Evolutionary conservation across 2,329 filamentous ascomycete genomes (phyloP).

Genomic region (Aureobasidium sp.): DNA sequence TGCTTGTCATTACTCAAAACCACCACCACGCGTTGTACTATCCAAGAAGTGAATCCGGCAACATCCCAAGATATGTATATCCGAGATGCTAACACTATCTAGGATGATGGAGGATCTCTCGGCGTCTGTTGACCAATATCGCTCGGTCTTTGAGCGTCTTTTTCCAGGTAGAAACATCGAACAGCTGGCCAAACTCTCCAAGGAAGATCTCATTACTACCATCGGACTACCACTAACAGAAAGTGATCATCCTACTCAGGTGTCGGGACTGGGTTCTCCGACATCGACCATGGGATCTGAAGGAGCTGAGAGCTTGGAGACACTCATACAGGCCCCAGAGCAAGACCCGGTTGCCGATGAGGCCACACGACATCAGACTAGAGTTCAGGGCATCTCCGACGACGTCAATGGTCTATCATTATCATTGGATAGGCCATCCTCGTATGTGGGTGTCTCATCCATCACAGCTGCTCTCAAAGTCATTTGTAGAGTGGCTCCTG

Average conservation of each 20-base stretch:
- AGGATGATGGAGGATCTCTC: conserved; percentile 49
- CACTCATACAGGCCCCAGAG: conserved; percentile 61
- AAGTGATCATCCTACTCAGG: not conserved
- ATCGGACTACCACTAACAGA: not conserved
- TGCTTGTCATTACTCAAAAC: conserved; percentile 72
- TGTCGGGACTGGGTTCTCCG: not conserved
- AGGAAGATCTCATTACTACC: conserved; percentile 38
- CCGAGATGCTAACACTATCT: conserved; percentile 37
- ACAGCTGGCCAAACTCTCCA: conserved; percentile 30
- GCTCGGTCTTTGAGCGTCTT: conserved; percentile 34
- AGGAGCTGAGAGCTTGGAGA: conserved; percentile 46
- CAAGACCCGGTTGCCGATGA: conserved; percentile 62
- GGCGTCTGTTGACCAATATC: conserved; percentile 41
- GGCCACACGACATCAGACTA: conserved; percentile 34
- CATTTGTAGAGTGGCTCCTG: conserved; percentile 25
- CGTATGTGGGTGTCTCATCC: conserved; percentile 27
- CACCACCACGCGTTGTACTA: conserved; percentile 65
- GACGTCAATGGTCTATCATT: conserved; percentile 27
- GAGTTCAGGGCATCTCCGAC: conserved; percentile 34
- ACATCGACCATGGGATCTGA: conserved; percentile 30
- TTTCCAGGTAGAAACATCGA: conserved; percentile 37
- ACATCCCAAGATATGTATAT: conserved; percentile 18
- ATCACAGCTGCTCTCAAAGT: conserved; percentile 28
- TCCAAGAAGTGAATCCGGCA: conserved; percentile 51
- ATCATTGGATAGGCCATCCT: conserved; percentile 24